phyloP scores from a whole-genome alignment of 768 basidiomycete species.

The Multifurca ochricompacta region DNA sequence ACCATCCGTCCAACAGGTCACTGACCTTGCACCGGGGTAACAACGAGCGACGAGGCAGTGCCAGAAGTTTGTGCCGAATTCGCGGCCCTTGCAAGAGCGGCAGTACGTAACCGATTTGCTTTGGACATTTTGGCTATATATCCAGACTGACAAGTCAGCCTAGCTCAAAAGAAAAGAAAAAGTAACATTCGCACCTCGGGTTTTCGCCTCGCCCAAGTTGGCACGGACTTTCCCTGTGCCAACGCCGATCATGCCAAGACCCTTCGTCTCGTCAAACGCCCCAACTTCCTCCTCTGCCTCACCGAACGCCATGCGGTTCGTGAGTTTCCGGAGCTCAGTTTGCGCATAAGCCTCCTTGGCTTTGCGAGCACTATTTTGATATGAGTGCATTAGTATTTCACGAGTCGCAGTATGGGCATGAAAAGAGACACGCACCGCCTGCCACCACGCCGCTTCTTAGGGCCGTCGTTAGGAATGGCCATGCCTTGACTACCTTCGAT shows the following conservation, averaged over 20 bases:
- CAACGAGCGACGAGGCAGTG: slow-evolving; percentile 84
- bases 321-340: slow-evolving; percentile 92
- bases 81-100: slow-evolving; percentile 71
- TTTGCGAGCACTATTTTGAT: slow-evolving; percentile 68
- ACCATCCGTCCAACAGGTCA: not conserved
- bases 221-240: slow-evolving; percentile 86
- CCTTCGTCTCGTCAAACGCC: slow-evolving; percentile 96
- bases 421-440: slow-evolving; percentile 54
- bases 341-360: slow-evolving; percentile 98
- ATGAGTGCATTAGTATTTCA: not conserved
- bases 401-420: not conserved
- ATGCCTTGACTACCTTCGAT: slow-evolving; percentile 88
- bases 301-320: slow-evolving; percentile 95
- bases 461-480: slow-evolving; percentile 90
- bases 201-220: slow-evolving; percentile 80
- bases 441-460: slow-evolving; percentile 92
- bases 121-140: slow-evolving; percentile 87
- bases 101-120: slow-evolving; percentile 84
- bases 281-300: slow-evolving; percentile 95
- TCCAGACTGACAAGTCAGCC: slow-evolving; percentile 7
- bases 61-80: slow-evolving; percentile 58
- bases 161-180: slow-evolving; percentile 1
- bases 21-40: slow-evolving; percentile 92
- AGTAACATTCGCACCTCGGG: slow-evolving; percentile 55
- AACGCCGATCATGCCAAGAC: slow-evolving; percentile 92